Evolutionary conservation across 805 yeast genomes (phyloP).

Genomic region (Metschnikowia chrysomelidarum): DNA sequence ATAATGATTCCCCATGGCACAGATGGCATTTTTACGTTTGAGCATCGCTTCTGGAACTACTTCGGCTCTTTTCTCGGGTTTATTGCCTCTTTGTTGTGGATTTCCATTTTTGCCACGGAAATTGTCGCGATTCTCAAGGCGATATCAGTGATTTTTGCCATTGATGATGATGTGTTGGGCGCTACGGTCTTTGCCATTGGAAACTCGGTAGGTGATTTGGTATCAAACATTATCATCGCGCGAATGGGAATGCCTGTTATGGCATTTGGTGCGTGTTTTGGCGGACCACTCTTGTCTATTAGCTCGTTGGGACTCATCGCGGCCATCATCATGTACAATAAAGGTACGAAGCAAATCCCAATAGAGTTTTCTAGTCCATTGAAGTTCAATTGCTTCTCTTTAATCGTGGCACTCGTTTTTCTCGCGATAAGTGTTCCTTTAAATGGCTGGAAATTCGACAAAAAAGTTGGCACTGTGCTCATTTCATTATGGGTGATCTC

Average conservation of each 20-base stretch:
- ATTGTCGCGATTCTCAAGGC: constrained; percentile 64
- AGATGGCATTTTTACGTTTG: constrained; percentile 7
- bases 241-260: constrained; percentile 78
- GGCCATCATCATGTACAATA: constrained; percentile 13
- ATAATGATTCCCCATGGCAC: constrained; percentile 1
- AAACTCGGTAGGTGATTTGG: constrained; percentile 86
- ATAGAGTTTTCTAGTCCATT: constrained; percentile 15
- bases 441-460: constrained; percentile 33
- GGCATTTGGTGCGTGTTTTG: constrained; percentile 96
- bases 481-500: constrained; percentile 34
- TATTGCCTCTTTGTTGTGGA: constrained; percentile 60
- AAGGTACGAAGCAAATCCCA: constrained; percentile 5
- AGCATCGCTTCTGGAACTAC: constrained; percentile 18
- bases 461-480: constrained; percentile 31
- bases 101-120: constrained; percentile 66
- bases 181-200: constrained; percentile 89
- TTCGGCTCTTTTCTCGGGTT: constrained; percentile 57
- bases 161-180: constrained; percentile 82
- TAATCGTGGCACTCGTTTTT: constrained; percentile 12
- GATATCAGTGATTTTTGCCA: constrained; percentile 53
- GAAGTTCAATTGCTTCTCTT: constrained; percentile 14
- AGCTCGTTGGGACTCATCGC: constrained; percentile 75
- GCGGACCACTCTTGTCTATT: constrained; percentile 82
- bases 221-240: constrained; percentile 80
- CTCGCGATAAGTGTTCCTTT: constrained; percentile 14